Conservation (phyloP, 257 asterid species). For the Solanum virginianum region DNA sequence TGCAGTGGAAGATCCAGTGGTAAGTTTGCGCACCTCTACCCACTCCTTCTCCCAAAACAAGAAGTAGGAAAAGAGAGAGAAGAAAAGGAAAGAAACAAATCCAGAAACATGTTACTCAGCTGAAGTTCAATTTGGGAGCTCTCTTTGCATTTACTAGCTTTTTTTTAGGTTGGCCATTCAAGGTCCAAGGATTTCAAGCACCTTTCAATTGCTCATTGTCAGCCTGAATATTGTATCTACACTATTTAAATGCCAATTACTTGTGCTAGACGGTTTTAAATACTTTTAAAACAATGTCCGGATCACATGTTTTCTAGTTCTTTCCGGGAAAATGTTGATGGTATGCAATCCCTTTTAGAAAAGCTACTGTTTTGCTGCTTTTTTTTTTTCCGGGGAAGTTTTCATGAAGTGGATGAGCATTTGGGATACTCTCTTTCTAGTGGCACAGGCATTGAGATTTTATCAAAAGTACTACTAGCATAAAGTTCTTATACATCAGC, state of each 20-base stretch:
- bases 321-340: not conserved
- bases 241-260: not conserved
- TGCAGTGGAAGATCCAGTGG: slow-evolving; percentile 45
- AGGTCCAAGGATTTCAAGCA: too few species aligned
- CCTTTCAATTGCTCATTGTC: not conserved
- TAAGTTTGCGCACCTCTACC: not conserved
- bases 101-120: too few species aligned
- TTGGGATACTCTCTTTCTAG: too few species aligned
- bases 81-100: too few species aligned
- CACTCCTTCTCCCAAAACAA: not conserved
- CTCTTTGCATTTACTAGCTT: too few species aligned
- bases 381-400: not conserved
- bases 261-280: not conserved
- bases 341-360: not conserved
- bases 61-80: too few species aligned
- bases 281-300: not conserved
- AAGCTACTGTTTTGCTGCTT: not conserved
- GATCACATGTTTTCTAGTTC: not conserved
- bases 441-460: not conserved
- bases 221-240: not conserved
- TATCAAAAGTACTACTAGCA: not conserved
- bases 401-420: not conserved
- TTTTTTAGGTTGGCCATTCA: too few species aligned
- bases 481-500: not conserved
- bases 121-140: too few species aligned